Evolutionary conservation across 495 filamentous ascomycete species (phyloP).

Genomic region (Venustampulla echinocandica): DNA sequence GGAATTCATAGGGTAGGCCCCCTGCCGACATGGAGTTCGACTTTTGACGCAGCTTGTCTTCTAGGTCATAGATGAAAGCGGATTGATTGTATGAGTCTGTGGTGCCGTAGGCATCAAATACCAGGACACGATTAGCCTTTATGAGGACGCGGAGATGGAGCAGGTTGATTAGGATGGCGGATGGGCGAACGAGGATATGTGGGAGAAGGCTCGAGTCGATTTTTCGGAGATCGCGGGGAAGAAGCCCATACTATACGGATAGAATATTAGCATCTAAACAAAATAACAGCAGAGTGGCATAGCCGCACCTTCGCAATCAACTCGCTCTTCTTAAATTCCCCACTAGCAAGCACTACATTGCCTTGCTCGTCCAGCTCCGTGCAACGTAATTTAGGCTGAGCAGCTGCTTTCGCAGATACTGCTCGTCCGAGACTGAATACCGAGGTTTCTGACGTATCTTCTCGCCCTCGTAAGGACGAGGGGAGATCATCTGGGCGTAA

Average conservation of each 20-base stretch:
- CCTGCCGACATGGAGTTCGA: slow-evolving; percentile 36
- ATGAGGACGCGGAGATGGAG: slow-evolving; percentile 90
- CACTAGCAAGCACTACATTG: slow-evolving; percentile 89
- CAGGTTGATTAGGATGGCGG: slow-evolving; percentile 88
- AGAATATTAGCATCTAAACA: slow-evolving; percentile 20
- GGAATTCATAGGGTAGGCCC: slow-evolving; percentile 58
- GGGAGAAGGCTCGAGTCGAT: slow-evolving; percentile 98
- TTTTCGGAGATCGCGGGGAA: slow-evolving; percentile 92
- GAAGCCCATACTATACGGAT: slow-evolving; percentile 71
- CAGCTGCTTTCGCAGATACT: slow-evolving; percentile 60
- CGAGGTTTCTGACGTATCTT: slow-evolving; percentile 40
- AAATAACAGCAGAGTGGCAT: not conserved
- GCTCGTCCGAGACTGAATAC: slow-evolving; percentile 52
- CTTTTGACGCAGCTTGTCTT: slow-evolving; percentile 52
- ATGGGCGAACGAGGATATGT: slow-evolving; percentile 89
- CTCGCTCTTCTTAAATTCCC: slow-evolving; percentile 95
- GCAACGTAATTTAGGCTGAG: slow-evolving; percentile 77
- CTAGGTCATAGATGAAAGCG: slow-evolving; percentile 88
- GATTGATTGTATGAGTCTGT: slow-evolving; percentile 92
- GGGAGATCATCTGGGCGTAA: slow-evolving; percentile 46
- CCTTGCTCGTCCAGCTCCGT: slow-evolving; percentile 92
- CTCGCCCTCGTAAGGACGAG: slow-evolving; percentile 33
- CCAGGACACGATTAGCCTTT: slow-evolving; percentile 84
- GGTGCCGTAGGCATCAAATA: slow-evolving; percentile 94
- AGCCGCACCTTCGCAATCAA: slow-evolving; percentile 81